Evolutionary conservation across 345 rosid species (phyloP), one percentile per base, ranked within the genome.

Genomic region (Kernera saxatilis): DNA sequence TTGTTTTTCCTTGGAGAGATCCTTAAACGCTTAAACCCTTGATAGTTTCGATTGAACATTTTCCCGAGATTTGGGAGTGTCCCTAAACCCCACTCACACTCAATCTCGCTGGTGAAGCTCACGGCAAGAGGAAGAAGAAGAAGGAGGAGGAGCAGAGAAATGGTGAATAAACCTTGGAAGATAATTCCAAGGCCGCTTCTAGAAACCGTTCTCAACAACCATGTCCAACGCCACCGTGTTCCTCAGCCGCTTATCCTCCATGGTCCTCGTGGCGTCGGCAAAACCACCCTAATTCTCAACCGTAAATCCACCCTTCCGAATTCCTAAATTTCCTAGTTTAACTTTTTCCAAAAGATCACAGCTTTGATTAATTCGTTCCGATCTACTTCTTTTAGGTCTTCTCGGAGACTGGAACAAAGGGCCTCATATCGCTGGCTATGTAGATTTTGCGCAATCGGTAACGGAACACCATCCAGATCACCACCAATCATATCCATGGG

Each of bases 211-310:
- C 89, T 95, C 73, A 90, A 87, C 86, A 90, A 88, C 79, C 99
- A 95, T 54, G 93, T 90, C 33, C 96, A 89, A 70, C 93, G 85
- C 85, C 98, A 89, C 85, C 92, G 98, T 27, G 99, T 89, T 57
- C 89, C 80, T 80, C 99, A 95, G 70, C 88, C 97, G 15, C 97
- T 95, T 75, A 81, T 95, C 73, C 82, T 92, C 83, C 98, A 92
- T 46, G 98, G 99, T 45, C 99, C 99, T 66, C 91, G 99, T 21
- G 99, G 99, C 80, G 90, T 81, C 78, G 97, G 98, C 85, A 94
- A 94, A 76, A 94, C 99, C 76, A 91, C 99, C 14, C 83, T 94
- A 55, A 72, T 94, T 78, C 89, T 89, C 19, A 93, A 94, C 57
- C 90, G 98, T 92, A 85, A 33, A 22, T n/a, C 39, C 11, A 19